phyloP scores from a whole-genome alignment of 192 early-diverging fungal species.

The Backusella mclennaniae region DNA sequence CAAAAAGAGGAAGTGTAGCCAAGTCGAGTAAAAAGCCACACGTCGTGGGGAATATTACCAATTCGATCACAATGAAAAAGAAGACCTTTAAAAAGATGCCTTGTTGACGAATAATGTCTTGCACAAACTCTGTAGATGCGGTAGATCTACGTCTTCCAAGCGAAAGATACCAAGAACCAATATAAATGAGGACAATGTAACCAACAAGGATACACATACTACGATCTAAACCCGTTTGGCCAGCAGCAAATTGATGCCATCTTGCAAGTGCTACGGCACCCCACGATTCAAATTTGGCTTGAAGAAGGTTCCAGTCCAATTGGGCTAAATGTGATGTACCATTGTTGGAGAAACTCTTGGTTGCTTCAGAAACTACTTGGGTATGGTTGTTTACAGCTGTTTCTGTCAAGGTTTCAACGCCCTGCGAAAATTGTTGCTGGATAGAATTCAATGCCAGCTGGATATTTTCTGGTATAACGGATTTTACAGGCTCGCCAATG shows the following conservation, averaged over 20 bases:
- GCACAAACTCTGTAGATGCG: conserved; percentile 40
- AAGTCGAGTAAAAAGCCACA: conserved; percentile 88
- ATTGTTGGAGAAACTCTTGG: background rate
- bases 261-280: conserved; percentile 9
- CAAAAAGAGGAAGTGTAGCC: conserved; percentile 76
- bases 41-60: conserved; percentile 81
- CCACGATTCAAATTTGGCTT: conserved; percentile 3
- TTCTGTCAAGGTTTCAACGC: background rate
- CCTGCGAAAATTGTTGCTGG: conserved; percentile 1
- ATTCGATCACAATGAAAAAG: conserved; percentile 87
- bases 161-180: conserved; percentile 51
- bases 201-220: conserved; percentile 58
- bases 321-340: background rate
- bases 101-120: conserved; percentile 46
- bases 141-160: conserved; percentile 32
- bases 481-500: background rate
- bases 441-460: conserved; percentile 1
- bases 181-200: conserved; percentile 52
- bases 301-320: background rate
- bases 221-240: conserved; percentile 54
- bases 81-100: conserved; percentile 68
- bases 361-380: background rate
- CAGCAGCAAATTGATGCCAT: conserved; percentile 47
- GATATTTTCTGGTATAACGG: conserved; percentile 18
- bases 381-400: background rate